Conservation (phyloP, 495 filamentous ascomycete genomes). For the Penicillium canariense region DNA sequence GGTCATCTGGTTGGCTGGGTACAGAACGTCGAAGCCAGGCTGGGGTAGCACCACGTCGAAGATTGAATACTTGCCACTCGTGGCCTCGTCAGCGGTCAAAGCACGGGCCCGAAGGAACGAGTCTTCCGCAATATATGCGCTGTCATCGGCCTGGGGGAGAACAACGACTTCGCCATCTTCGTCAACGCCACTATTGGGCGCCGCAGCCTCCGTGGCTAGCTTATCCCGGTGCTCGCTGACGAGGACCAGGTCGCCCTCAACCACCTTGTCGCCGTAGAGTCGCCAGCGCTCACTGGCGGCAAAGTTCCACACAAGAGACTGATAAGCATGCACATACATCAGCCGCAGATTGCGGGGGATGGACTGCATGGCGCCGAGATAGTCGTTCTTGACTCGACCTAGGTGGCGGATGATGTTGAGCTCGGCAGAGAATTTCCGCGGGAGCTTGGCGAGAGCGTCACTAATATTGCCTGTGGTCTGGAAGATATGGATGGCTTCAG, state of each 20-base stretch:
- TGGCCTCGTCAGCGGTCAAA: slow-evolving; percentile 73
- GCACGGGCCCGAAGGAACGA: slow-evolving; percentile 71
- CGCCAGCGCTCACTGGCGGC: slow-evolving; percentile 77
- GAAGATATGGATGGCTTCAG: slow-evolving; percentile 72
- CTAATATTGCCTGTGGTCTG: slow-evolving; percentile 50
- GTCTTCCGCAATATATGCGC: slow-evolving; percentile 52
- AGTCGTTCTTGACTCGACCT: slow-evolving; percentile 55
- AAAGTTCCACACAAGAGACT: slow-evolving; percentile 89
- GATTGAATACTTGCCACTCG: slow-evolving; percentile 73
- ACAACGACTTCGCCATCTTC: slow-evolving; percentile 69
- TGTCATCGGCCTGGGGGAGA: slow-evolving; percentile 54
- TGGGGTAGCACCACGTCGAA: slow-evolving; percentile 93
- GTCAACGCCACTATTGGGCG: slow-evolving; percentile 46
- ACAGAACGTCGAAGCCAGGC: slow-evolving; percentile 85
- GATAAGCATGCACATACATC: slow-evolving; percentile 97
- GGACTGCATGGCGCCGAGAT: slow-evolving; percentile 69
- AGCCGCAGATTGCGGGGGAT: slow-evolving; percentile 76
- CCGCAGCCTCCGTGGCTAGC: slow-evolving; percentile 9
- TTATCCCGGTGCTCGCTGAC: slow-evolving; percentile 54
- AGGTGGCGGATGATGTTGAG: slow-evolving; percentile 73
- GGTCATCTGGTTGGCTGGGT: slow-evolving; percentile 79
- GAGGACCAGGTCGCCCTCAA: slow-evolving; percentile 86
- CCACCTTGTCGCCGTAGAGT: slow-evolving; percentile 62
- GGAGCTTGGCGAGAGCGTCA: slow-evolving; percentile 65
- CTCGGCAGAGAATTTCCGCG: slow-evolving; percentile 80